A percentile compares a stretch with the other conserved stretches of the same genome.
phyloP scores from a whole-genome alignment of 1,284 basidiomycete genomes.

The Leccinum holopus region DNA sequence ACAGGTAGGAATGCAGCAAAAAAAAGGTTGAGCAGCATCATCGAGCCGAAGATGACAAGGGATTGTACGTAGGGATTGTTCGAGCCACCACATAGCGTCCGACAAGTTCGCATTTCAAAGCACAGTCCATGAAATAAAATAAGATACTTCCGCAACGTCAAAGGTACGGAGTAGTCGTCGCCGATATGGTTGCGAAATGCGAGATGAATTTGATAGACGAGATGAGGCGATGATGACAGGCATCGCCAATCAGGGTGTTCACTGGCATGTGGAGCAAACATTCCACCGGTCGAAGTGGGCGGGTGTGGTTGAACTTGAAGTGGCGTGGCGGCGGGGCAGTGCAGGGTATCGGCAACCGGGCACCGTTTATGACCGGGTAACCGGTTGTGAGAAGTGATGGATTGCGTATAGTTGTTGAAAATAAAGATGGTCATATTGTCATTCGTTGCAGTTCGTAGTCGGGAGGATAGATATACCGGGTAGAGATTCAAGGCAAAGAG shows the following conservation, averaged over 20 bases:
- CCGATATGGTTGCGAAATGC: not conserved
- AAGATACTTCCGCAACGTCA: conserved; percentile 1
- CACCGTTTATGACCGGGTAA: conserved; percentile 9
- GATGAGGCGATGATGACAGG: conserved; percentile 7
- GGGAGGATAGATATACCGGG: not conserved
- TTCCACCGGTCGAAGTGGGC: conserved; percentile 8
- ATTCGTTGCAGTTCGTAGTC: conserved; percentile 3
- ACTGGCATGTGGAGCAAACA: conserved; percentile 1
- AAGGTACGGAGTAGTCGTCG: not conserved
- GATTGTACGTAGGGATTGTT: not conserved
- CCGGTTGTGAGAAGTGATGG: not conserved
- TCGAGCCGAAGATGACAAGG: conserved; percentile 17
- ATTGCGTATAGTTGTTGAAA: not conserved
- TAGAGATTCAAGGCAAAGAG: not conserved
- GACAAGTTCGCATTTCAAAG: conserved; percentile 3
- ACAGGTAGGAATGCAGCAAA: conserved; percentile 9
- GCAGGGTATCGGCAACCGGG: conserved; percentile 12
- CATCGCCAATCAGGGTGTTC: conserved; percentile 19
- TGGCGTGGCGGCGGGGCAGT: conserved; percentile 16
- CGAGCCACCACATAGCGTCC: conserved; percentile 3
- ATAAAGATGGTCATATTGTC: not conserved
- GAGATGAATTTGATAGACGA: not conserved
- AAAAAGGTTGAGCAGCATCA: conserved; percentile 7
- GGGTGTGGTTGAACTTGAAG: conserved; percentile 7
- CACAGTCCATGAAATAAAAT: conserved; percentile 2